Evolutionary conservation across 345 rosid genomes (phyloP), one percentile per base, ranked within the genome.

Genomic region (Euphorbia tirucalli): DNA sequence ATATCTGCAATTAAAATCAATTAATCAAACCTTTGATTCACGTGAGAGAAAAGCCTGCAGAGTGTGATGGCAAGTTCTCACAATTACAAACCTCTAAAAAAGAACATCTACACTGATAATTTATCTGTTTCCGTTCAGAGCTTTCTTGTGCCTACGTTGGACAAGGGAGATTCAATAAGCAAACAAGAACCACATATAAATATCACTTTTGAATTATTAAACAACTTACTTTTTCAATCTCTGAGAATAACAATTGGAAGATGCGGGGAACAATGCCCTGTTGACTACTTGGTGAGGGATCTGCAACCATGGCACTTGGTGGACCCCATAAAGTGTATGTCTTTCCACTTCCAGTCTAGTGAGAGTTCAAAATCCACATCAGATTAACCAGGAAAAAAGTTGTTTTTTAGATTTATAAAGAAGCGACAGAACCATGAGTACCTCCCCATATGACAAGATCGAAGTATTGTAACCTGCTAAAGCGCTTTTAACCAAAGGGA

Each of bases 311-410:
- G 31, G 99, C 91, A 68, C 99, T 87, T 56, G 96, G 97, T 0
- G 97, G 97, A 68, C 99, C 98, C 97, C 98, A 95, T 90, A 92
- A 83, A 0, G 99, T 95, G 78, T 90, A 90, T 21, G 99, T 89
- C 83, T 95, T 95, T 52, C 99, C 98, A 63, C 99, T 92, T 84
- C 96, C 99, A 35, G 91, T 90, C 99, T 95, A 35, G 37, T 52
- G 75, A 77, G 28, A 71, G 67, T 56, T 46, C 74, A 76, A 35
- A 62, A 57, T 55, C 41, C 16, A 49, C 48, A 41, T 59, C 19
- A 65, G 13, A n/a, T 22, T 21, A 39, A 16, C 11, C 52, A 55
- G 37, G 15, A 50, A 39, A 24, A 0, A 2, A 50, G 21, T 22
- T 24, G 5, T 3, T 10, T 46, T 30, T 32, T 31, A 44, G 32